phyloP scores from a whole-genome alignment of 1,284 basidiomycete genomes.

The Inonotus obliquus region DNA sequence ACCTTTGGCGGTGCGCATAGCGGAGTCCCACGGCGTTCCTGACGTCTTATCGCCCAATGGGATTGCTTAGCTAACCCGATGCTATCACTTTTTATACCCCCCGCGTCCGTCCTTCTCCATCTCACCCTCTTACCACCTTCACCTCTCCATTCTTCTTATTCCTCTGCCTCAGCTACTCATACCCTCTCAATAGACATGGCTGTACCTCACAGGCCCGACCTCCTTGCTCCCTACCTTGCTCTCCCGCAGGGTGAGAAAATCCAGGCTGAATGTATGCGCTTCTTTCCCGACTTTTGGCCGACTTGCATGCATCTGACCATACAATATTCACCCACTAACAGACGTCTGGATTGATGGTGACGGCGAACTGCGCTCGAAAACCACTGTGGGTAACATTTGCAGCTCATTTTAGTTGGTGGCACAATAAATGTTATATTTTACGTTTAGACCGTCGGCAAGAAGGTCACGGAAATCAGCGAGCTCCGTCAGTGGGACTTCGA shows the following conservation, averaged over 20 bases:
- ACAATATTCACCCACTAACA: constrained; percentile 32
- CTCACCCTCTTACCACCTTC: constrained; percentile 21
- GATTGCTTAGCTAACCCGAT: not conserved
- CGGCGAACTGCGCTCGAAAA: constrained; percentile 90
- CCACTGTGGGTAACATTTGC: constrained; percentile 53
- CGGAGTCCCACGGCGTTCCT: not conserved
- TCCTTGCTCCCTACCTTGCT: constrained; percentile 82
- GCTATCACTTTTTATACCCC: constrained; percentile 1
- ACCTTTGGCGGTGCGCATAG: not conserved
- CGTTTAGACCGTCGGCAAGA: constrained; percentile 71
- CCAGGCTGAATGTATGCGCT: constrained; percentile 84
- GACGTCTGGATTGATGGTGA: constrained; percentile 97
- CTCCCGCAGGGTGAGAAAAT: constrained; percentile 83
- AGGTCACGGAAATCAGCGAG: constrained; percentile 80
- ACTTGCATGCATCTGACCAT: constrained; percentile 28
- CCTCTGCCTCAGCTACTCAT: constrained; percentile 24
- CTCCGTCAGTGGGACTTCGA: constrained; percentile 99
- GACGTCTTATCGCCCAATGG: constrained; percentile 17
- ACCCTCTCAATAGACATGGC: constrained; percentile 22
- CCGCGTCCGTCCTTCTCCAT: constrained; percentile 11
- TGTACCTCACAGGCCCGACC: constrained; percentile 67
- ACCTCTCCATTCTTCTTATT: constrained; percentile 13
- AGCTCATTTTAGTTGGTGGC: not conserved
- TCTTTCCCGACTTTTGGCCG: constrained; percentile 27
- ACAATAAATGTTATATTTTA: not conserved